Evolutionary conservation across 306 rosid genomes (phyloP), one percentile per base, ranked within the genome.

Genomic region (Mimosa pudica): DNA sequence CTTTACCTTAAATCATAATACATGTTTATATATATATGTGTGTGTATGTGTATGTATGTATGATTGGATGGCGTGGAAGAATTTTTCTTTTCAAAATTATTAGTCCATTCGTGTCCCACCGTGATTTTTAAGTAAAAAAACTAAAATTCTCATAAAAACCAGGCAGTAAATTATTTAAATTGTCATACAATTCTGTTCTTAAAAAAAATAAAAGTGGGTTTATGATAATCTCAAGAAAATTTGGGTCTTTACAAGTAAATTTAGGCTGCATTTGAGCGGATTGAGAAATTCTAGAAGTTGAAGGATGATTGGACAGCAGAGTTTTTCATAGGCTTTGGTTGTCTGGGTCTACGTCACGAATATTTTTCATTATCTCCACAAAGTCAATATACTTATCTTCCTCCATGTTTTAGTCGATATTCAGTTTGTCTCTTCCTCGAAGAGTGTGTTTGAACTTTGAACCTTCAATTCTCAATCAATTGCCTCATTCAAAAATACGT

Each of bases 341-440:
- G 88, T 78, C 79, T 44, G 18, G 54, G 66, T 70, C 54, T 74
- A 32, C 67, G 17, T 62, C 67, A 52, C 52, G 46, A 30, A 74
- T 69, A 66, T 45, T 36, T 55, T 55, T 30, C 11, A 18, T 18
- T n/a, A 54, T 41, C 45, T 18, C 70, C 8, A 13, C n/a, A 47
- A 54, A 76, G 72, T 81, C 70, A 14, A 73, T 42, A 60, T 42
- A 74, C 78, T 77, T 55, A 63, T 76, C 75, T 36, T 71, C 49
- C 32, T 36, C 4, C 4, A 13, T 71, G 6, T 64, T 77, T n/a
- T 67, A 66, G 33, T 38, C 24, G 42, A 17, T 0, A n/a, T n/a
- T 67, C 20, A 1, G 32, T 3, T 4, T 67, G 51, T 41, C 72
- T 17, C 41, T 67, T n/a, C n/a, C 42, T 57, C 8, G 5, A 4